Evolutionary conservation across 225 moss, liverwort and hornwort genomes (phyloP), one percentile per base, ranked within the genome.

Genomic region (Pleurozium schreberi): DNA sequence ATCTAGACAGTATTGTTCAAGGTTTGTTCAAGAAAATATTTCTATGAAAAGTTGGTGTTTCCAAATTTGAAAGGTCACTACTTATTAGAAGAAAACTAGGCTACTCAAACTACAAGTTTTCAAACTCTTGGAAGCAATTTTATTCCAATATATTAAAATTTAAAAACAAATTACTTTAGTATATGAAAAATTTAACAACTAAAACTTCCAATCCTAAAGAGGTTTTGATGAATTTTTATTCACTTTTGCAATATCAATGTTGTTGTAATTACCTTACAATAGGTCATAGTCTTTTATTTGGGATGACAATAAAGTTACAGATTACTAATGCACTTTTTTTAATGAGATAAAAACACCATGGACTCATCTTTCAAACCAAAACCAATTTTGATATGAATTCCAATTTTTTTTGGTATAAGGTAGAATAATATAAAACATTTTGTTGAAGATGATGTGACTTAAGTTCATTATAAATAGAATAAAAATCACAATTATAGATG

Each of bases 1-100:
- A 13, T 1, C 0, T 0, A 11, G 0, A n/a, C n/a, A n/a, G 5
- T 30, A 19, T 12, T 80, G 3, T 0, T 28, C 5, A 18, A 19
- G n/a, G 0, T 60, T 1, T 38, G 0, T 31, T 30, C 3, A 60
- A 31, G 4, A 0, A 59, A 14, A 60, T 31, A 6, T 31, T 59
- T 1, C 21, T 21, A 20, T 13, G 43, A 30, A 9, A 31, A 42
- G 0, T 27, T 6, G 9, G 4, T 60, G 3, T 31, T 43, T 81
- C 0, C 2, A 60, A 42, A 43, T 60, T 81, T 60, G 21, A 43
- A 80, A 60, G 42, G 13, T 30, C 20, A 25, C 11, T 12, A 28
- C 2, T 22, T 63, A 31, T 17, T 38, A 55, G 5, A 5, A 77
- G 6, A 40, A 38, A 17, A 6, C 18, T 18, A 18, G 1, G 2